Conservation (phyloP, 371 early-diverging fungal species). For the Batrachochytrium dendrobatidis region DNA sequence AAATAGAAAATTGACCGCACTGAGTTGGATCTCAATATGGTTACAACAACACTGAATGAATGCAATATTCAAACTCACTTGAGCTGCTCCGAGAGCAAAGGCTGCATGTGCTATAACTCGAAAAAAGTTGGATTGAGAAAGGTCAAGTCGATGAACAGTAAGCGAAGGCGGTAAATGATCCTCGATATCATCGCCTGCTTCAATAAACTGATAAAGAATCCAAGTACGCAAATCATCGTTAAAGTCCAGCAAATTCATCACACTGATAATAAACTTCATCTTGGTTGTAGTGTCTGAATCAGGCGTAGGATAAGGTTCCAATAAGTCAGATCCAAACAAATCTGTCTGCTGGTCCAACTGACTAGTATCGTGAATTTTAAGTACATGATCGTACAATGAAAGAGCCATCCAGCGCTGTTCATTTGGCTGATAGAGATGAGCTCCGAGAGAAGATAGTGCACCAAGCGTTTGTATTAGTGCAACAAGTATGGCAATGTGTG, state of each 20-base stretch:
- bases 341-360: neutral
- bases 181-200: slow-evolving; percentile 8
- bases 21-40: too few species aligned
- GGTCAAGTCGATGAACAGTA: slow-evolving; percentile 1
- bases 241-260: slow-evolving; percentile 6
- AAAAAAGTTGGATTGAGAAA: slow-evolving; percentile 5
- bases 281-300: neutral
- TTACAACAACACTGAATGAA: too few species aligned
- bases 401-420: slow-evolving; percentile 5
- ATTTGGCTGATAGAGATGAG: too few species aligned
- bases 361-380: neutral
- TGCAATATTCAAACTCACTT: slow-evolving; percentile 4
- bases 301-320: neutral
- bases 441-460: too few species aligned
- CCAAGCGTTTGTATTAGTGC: too few species aligned
- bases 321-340: neutral
- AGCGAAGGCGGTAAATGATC: slow-evolving; percentile 1
- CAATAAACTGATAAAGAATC: slow-evolving; percentile 6
- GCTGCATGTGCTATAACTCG: slow-evolving; percentile 6
- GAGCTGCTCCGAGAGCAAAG: slow-evolving; percentile 10
- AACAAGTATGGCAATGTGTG: too few species aligned
- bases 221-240: slow-evolving; percentile 1
- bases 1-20: too few species aligned
- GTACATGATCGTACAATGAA: slow-evolving; percentile 1
- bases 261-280: slow-evolving; percentile 7